phyloP scores from a whole-genome alignment of 2,329 filamentous ascomycete genomes.

The Dactylellina haptotyla region DNA sequence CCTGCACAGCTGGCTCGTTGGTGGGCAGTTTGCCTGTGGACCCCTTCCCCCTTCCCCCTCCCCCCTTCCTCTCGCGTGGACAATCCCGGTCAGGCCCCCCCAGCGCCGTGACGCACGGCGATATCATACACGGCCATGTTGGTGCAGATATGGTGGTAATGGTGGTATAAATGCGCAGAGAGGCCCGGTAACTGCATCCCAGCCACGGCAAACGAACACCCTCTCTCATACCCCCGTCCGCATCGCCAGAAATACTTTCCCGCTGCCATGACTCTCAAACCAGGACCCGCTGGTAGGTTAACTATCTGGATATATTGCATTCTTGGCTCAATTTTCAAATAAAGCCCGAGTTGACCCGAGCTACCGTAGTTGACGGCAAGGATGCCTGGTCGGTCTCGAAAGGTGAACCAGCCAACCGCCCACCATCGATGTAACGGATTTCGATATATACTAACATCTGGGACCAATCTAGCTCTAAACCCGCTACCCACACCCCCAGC shows the following conservation, averaged over 20 bases:
- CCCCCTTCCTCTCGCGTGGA: slow-evolving; percentile 12
- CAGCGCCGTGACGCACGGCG: slow-evolving; percentile 4
- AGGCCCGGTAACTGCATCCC: too few relatives aligned
- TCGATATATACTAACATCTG: not conserved
- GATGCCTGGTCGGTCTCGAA: slow-evolving; percentile 55
- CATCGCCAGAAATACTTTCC: slow-evolving; percentile 4
- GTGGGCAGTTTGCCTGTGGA: not conserved
- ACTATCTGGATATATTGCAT: too few relatives aligned
- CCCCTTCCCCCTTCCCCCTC: not conserved
- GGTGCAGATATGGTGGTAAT: too few relatives aligned
- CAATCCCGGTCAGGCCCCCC: slow-evolving; percentile 8
- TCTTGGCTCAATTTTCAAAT: too few relatives aligned
- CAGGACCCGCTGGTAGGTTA: slow-evolving; percentile 30
- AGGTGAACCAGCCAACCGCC: slow-evolving; percentile 43
- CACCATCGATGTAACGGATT: not conserved
- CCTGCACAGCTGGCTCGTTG: too few relatives aligned
- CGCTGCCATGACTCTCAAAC: slow-evolving; percentile 30
- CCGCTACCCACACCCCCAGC: slow-evolving; percentile 71
- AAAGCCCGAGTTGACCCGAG: too few relatives aligned
- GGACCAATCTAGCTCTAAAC: slow-evolving; percentile 68
- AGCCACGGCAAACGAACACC: not conserved
- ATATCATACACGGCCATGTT: too few relatives aligned
- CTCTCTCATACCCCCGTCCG: slow-evolving; percentile 9
- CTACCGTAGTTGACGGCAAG: slow-evolving; percentile 28
- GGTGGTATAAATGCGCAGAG: too few relatives aligned